phyloP scores from a whole-genome alignment of 345 rosid genomes.

The Orychophragmus violaceus region DNA sequence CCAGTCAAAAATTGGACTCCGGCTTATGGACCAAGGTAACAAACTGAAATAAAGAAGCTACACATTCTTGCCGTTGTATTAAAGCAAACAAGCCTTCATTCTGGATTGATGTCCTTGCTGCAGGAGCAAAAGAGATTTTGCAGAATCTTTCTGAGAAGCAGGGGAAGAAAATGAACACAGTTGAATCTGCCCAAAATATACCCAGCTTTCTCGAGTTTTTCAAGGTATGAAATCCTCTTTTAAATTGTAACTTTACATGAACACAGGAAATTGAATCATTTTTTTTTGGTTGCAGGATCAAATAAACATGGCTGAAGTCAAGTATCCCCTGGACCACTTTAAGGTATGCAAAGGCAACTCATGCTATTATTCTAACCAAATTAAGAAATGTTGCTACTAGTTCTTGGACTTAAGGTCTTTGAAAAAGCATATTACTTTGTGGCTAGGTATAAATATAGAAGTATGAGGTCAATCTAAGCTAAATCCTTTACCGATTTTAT shows the following conservation, averaged over 20 bases:
- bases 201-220: slow-evolving; percentile 71
- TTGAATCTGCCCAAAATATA: slow-evolving; percentile 77
- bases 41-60: neutral
- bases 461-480: neutral
- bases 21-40: slow-evolving; percentile 78
- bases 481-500: neutral
- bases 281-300: slow-evolving; percentile 71
- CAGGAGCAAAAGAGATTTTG: slow-evolving; percentile 86
- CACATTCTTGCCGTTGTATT: no score
- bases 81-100: no score
- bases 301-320: slow-evolving; percentile 81
- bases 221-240: slow-evolving; percentile 41
- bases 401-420: neutral
- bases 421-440: neutral
- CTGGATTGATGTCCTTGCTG: slow-evolving; percentile 20
- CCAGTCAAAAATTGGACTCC: slow-evolving; percentile 88
- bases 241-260: slow-evolving; percentile 3
- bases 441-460: neutral
- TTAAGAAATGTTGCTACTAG: neutral
- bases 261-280: neutral
- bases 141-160: slow-evolving; percentile 81
- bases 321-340: slow-evolving; percentile 83
- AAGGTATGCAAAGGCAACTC: slow-evolving; percentile 51
- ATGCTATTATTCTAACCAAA: neutral
- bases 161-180: slow-evolving; percentile 78